A percentile compares a stretch with the other conserved stretches of the same genome.
Evolutionary conservation across 1,284 basidiomycete species (phyloP).

Genomic region (Gomphus sp.): DNA sequence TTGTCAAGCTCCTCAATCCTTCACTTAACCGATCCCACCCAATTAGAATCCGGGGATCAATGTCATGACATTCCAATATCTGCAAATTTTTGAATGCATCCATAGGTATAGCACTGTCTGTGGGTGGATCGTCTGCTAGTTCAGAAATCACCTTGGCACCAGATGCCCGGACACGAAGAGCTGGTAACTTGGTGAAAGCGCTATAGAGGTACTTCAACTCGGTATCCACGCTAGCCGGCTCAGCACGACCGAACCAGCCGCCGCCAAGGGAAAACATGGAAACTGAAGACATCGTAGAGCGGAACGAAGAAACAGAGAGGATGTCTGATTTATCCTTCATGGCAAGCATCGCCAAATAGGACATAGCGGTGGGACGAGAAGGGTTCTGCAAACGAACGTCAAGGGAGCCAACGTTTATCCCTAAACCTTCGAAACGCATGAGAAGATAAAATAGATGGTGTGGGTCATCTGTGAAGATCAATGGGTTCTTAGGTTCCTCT

Average conservation of each 20-base stretch:
- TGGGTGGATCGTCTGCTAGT: slow-evolving; percentile 62
- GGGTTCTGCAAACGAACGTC: slow-evolving; percentile 67
- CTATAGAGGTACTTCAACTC: slow-evolving; percentile 84
- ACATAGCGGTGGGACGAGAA: slow-evolving; percentile 55
- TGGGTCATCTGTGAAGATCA: slow-evolving; percentile 62
- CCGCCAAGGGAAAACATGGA: slow-evolving; percentile 64
- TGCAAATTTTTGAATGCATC: slow-evolving; percentile 79
- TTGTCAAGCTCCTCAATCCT: slow-evolving; percentile 62
- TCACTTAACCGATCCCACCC: slow-evolving; percentile 79
- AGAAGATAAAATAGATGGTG: slow-evolving; percentile 85
- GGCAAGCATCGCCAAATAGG: slow-evolving; percentile 51
- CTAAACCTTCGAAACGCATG: slow-evolving; percentile 76
- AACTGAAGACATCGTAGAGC: slow-evolving; percentile 69
- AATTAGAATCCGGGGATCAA: slow-evolving; percentile 76
- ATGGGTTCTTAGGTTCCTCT: slow-evolving; percentile 35
- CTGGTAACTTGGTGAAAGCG: slow-evolving; percentile 80
- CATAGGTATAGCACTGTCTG: slow-evolving; percentile 69
- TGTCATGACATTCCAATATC: slow-evolving; percentile 63
- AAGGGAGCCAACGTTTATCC: slow-evolving; percentile 67
- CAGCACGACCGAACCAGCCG: slow-evolving; percentile 58
- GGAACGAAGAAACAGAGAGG: slow-evolving; percentile 67
- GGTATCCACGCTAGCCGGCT: slow-evolving; percentile 50
- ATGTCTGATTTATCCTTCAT: slow-evolving; percentile 59
- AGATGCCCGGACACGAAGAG: slow-evolving; percentile 54
- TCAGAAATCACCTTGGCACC: slow-evolving; percentile 60